Percentiles rank a stretch among this genome's conserved stretches.
Conservation (phyloP, 2,329 filamentous ascomycete genomes). For the Botrytis fragariae region DNA sequence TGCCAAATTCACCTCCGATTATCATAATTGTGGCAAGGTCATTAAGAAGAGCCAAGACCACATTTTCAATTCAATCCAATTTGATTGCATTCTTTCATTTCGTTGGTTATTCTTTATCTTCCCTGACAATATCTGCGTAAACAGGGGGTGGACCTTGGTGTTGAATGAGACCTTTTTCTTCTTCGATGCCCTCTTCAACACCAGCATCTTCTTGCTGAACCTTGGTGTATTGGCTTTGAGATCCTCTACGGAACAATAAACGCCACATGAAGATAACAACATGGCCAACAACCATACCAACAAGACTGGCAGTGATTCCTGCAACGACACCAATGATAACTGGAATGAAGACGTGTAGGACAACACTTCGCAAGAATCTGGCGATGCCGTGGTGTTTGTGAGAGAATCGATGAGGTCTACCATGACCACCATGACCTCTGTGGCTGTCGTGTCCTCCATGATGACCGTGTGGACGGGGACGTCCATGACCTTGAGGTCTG, state of each 20-base stretch:
- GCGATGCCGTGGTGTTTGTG: conserved; percentile 44
- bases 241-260: conserved; percentile 49
- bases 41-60: background rate
- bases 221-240: conserved; percentile 24
- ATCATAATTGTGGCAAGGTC: background rate
- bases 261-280: conserved; percentile 59
- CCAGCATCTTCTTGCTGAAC: conserved; percentile 30
- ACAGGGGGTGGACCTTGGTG: conserved; percentile 36
- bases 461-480: conserved; percentile 30
- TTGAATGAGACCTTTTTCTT: conserved; percentile 31
- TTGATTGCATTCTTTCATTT: background rate
- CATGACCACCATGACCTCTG: conserved; percentile 26
- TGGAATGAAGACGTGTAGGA: conserved; percentile 63
- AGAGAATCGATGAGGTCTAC: conserved; percentile 37
- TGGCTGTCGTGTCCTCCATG: conserved; percentile 31
- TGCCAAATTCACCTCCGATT: background rate
- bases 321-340: conserved; percentile 66
- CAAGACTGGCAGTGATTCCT: conserved; percentile 63
- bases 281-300: conserved; percentile 66
- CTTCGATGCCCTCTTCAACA: conserved; percentile 27
- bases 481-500: conserved; percentile 16
- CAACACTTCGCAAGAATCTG: conserved; percentile 53
- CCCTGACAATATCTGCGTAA: conserved; percentile 31
- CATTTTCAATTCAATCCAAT: background rate
- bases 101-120: conserved; percentile 25